Evolutionary conservation across 129 eudicot genomes (phyloP), one percentile per base, ranked within the genome.

Genomic region (Lactuca sativa): DNA sequence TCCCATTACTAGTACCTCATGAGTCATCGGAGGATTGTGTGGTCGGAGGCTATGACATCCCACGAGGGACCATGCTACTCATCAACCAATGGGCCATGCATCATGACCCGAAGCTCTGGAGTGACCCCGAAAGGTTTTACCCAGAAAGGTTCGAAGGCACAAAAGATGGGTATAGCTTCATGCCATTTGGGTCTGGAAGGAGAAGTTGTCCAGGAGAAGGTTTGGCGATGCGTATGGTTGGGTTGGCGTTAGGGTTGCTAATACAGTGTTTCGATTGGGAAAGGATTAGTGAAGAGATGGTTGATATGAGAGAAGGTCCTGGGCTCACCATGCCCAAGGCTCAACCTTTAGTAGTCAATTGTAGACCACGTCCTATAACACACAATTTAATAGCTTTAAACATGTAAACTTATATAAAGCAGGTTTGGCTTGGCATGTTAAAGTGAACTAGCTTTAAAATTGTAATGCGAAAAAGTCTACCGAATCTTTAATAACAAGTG

Each of bases 61-160:
- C 86, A 6, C 82, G 80, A 11, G 83, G 82, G 34, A 85, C 90
- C 25, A 85, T 75, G 83, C 74, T 85, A 21, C 7, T 81, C 32
- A 80, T 81, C 30, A 78, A 85, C 40, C 67, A 68, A n/a, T 78
- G 83, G 81, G 70, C 75, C 47, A 71, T 85, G 58, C 86, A 85
- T 31, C 83, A 69, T 71, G 86, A 72, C 60, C 86, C 84, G 0
- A 41, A 65, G 55, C 4, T 30, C 41, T 85, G 90, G 90, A 43
- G 31, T n/a, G 80, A 85, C 40, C 86, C 86, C 2, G 76, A 53
- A 59, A 62, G 5, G 43, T 85, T 85, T 58, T 14, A 53, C 51
- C 90, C 86, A 0, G 86, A 82, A 73, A 85, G 90, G 64, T 85
- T 81, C 37, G 58, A 79, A 41, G 73, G 68, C 18, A 48, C 76